Base-by-base conservation (phyloP, 208 protist species). In the Leptomonas pyrrhocoris region DNA sequence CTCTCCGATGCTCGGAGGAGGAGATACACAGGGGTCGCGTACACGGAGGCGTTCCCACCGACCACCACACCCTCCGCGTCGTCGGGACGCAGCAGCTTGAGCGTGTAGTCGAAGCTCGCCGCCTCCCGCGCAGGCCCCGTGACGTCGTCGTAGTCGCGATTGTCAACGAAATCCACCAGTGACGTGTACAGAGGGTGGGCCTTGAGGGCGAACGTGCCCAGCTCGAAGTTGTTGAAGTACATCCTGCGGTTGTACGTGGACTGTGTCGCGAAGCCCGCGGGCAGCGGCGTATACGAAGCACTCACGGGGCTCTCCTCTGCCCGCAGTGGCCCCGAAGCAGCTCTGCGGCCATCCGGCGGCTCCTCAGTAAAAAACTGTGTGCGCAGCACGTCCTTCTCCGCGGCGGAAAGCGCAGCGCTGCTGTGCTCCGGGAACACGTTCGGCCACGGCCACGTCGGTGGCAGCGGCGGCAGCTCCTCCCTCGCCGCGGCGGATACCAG, bases 171-270 rank as follows among this genome's bases (percentile, higher is more conserved):
- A 6, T 69, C 63, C 51, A 27, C 27, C 38, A 60, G 38, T 16
- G 63, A 69, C 16, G 27, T 60, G 63, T 69, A 69, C 8, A 69
- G 63, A 3, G 63, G 63, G 51, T 69, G 63, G 11, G 8, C 36
- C 40, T 69, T 69, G 2, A 58, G 51, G 15, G 51, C 63, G 23
- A 69, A 69, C 2, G 63, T 59, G 40, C 63, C 63, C 11, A 69
- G 31, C 40, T 69, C 63, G n/a, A 69, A 69, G 51, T 69, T 69
- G 51, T 69, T 69, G 27, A 36, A 58, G 63, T 69, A 69, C 63
- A 59, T 51, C 12, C 36, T 0, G 2, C 30, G 19, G 18, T 59
- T 69, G 63, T 60, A 69, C 3, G 5, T 18, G 6, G 18, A 0
- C 46, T 6, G 27, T 1, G 4, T 3, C 13, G 46, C 43, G 30